Conservation (phyloP, 139 green algal genomes). For the Tetradesmus lagerheimii region DNA sequence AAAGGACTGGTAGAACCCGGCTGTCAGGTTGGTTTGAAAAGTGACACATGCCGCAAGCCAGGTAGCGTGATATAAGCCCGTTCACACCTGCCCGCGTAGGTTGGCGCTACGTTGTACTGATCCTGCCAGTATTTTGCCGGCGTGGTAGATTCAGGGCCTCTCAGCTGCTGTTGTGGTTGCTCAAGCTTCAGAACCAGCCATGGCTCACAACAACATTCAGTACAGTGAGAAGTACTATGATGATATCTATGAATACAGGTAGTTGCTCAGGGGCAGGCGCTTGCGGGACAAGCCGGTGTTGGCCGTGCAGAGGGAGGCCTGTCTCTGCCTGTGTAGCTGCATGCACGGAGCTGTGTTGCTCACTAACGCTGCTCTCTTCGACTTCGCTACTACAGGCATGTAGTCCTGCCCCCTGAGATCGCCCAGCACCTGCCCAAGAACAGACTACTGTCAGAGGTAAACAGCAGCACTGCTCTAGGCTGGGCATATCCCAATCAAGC, state of each 20-base stretch:
- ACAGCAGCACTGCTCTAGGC: background rate
- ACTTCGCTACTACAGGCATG: constrained; percentile 81
- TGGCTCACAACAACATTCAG: constrained; percentile 70
- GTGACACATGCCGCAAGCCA: background rate
- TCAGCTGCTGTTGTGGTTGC: background rate
- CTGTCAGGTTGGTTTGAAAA: background rate
- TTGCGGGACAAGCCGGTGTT: background rate
- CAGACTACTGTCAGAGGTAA: constrained; percentile 93
- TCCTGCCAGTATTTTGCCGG: background rate
- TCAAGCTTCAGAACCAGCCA: background rate
- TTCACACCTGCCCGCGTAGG: background rate
- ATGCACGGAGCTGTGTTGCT: background rate
- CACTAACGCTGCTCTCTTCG: background rate
- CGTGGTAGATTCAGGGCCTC: background rate
- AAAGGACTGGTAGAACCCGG: too few species aligned
- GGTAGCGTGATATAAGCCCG: background rate
- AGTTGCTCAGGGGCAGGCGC: background rate
- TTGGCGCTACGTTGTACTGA: background rate
- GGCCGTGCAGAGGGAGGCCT: background rate
- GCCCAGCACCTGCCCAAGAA: constrained; percentile 91
- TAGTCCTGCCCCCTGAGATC: constrained; percentile 95
- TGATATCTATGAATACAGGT: constrained; percentile 95
- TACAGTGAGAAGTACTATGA: constrained; percentile 99
- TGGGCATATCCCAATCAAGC: background rate
- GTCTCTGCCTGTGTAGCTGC: background rate